Evolutionary conservation across 495 filamentous ascomycete genomes (phyloP).

Genomic region (Alectoria sarmentosa): DNA sequence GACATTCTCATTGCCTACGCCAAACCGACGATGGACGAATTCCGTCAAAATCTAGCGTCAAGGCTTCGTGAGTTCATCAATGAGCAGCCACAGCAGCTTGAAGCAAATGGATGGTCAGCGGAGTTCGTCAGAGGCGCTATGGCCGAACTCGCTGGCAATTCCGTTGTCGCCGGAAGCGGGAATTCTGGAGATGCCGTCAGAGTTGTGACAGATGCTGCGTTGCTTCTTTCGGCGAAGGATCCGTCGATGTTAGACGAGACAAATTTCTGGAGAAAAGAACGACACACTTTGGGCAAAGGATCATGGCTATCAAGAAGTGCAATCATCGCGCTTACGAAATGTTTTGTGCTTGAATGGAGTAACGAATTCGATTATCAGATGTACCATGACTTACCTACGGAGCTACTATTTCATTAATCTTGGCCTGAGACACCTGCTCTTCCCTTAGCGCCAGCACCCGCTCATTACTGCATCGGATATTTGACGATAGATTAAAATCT

Average conservation of each 20-base stretch:
- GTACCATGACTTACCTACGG: slow-evolving; percentile 33
- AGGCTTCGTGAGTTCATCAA: slow-evolving; percentile 22
- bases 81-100: slow-evolving; percentile 15
- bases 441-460: background rate
- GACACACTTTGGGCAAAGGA: background rate
- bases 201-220: slow-evolving; percentile 27
- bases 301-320: slow-evolving; percentile 10
- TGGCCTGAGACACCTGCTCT: background rate
- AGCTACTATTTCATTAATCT: slow-evolving; percentile 25
- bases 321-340: slow-evolving; percentile 33
- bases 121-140: slow-evolving; percentile 29
- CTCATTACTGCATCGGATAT: background rate
- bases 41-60: slow-evolving; percentile 24
- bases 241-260: slow-evolving; percentile 22
- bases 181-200: slow-evolving; percentile 33
- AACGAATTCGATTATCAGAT: slow-evolving; percentile 36
- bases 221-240: slow-evolving; percentile 9
- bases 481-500: no score
- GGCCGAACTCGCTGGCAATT: slow-evolving; percentile 27
- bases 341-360: slow-evolving; percentile 37
- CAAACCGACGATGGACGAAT: slow-evolving; percentile 27
- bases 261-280: slow-evolving; percentile 20
- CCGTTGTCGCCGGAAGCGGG: slow-evolving; percentile 29
- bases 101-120: slow-evolving; percentile 28
- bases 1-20: slow-evolving; percentile 31